phyloP scores from a whole-genome alignment of 202 grass and related monocot genomes.

The Setaria viridis region DNA sequence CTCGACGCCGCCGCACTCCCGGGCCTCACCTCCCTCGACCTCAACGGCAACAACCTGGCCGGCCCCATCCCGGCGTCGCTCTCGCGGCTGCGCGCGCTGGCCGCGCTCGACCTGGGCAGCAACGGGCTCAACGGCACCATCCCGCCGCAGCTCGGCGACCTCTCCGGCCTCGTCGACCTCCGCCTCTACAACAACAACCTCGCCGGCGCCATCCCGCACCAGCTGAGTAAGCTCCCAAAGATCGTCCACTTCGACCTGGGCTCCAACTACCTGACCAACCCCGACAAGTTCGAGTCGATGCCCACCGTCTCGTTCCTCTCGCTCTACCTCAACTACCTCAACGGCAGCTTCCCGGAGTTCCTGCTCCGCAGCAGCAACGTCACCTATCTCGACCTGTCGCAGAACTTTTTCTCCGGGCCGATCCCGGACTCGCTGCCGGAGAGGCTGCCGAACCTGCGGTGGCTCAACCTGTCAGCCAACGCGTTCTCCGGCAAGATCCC shows the following conservation, averaged over 20 bases:
- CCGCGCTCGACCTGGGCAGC: constrained; percentile 59
- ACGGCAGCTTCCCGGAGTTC: constrained; percentile 56
- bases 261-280: constrained; percentile 54
- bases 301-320: constrained; percentile 62
- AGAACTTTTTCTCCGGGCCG: constrained; percentile 47
- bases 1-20: constrained; percentile 54
- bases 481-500: constrained; percentile 59
- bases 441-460: constrained; percentile 50
- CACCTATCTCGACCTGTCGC: constrained; percentile 75
- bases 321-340: constrained; percentile 60
- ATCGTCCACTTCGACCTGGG: constrained; percentile 62
- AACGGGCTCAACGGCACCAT: constrained; percentile 57
- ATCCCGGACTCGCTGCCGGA: constrained; percentile 52
- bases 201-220: constrained; percentile 47
- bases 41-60: constrained; percentile 60
- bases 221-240: constrained; percentile 64
- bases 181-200: constrained; percentile 83
- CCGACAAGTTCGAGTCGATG: constrained; percentile 58
- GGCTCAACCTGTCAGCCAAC: constrained; percentile 64
- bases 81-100: constrained; percentile 49
- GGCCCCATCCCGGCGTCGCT: constrained; percentile 61
- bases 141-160: constrained; percentile 68
- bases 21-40: constrained; percentile 55
- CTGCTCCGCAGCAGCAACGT: constrained; percentile 51
- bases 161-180: constrained; percentile 62